Base-by-base conservation (phyloP, 2,329 filamentous ascomycete genomes). In the Macroventuria anomochaeta region DNA sequence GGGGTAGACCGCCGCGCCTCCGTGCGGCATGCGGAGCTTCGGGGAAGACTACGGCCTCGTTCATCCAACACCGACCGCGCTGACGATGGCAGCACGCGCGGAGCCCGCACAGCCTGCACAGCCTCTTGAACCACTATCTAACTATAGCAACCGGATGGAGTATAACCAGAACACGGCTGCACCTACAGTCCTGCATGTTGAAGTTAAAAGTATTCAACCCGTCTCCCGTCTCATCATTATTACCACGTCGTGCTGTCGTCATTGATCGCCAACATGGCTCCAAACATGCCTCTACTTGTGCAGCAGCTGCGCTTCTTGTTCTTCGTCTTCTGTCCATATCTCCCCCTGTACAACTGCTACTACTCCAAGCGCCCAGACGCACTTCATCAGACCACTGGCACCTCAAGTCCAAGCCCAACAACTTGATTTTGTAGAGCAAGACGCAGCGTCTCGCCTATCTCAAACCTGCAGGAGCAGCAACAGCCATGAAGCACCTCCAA, bases 401-500 rank as follows among this genome's bases (percentile, higher is more conserved):
- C 8, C 7, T 18, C 51, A 13, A 31, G 26, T 7, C 15, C 56
- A 37, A 32, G n/a, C 7, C 50, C 48, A 17, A 43, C 23, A 28
- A 31, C 23, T 28, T 29, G 36, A 28, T 7, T 33, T 8, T 26
- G 17, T 25, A 46, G 41, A 10, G 38, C 6, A 37, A 43, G 17
- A 17, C 17, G 15, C 17, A 25, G 29, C 5, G 26, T 26, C 8
- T 7, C 26, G 26, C 6, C 37, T 15, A 5, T 15, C 5, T 3
- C 29, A 17, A 25, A n/a, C 36, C 6, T 43, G 43, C 12, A 46
- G n/a, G n/a, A n/a, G n/a, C n/a, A n/a, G n/a, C n/a, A n/a, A n/a
- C n/a, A 57, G 57, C 38, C 43, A 79, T 79, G 72, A 75, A 78
- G 56, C 69, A 69, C 38, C 62, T 80, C 20, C 67, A 68, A 3